Base-by-base conservation (phyloP, 2,329 filamentous ascomycete genomes). In the Sporothrix dimorphospora region DNA sequence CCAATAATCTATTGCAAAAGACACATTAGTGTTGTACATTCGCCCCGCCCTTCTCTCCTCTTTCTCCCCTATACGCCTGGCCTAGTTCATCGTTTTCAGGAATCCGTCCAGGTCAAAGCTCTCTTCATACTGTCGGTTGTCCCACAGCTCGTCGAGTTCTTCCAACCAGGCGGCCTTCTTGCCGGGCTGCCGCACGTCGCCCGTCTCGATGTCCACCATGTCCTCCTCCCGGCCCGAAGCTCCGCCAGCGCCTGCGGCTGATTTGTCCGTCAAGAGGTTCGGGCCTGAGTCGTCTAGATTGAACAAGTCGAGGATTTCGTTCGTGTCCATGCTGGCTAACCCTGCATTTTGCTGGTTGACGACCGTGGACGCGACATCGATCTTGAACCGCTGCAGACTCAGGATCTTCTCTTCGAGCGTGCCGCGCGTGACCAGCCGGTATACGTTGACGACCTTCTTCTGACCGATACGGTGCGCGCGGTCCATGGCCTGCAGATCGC, bases 371-470 rank as follows among this genome's bases (percentile, higher is more conserved):
- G 96, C 97, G 24, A 99, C 94, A 81, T 99, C 96, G 78, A 99
- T 97, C 86, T 99, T 99, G 90, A 99, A 99, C 69, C 96, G 92
- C 89, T 99, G 96, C 72, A 99, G 90, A 79, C 92, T 97, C 78
- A 99, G 85, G 79, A 99, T 99, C 88, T 99, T 99, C 85, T 99
- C 96, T 82, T 99, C 96, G 66, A 99, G 84, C 1, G 97, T 99
- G 74, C 96, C 96, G 76, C 96, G 89, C 6, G 96, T 99, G 78
- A 99, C 96, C 76, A 99, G 87, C 30, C 96, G 94, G 82, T 99
- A 99, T 19, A 99, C 96, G 79, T 99, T 99, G 77, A 99, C 96
- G 49, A 98, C 96, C 88, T 98, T 99, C 89, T 99, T 99, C 84
- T 99, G 96, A 1, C 96, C 96, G 78, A 99, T 98, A 77, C 96